Base-by-base conservation (phyloP, 257 asterid genomes). In the Paulownia fortunei region DNA sequence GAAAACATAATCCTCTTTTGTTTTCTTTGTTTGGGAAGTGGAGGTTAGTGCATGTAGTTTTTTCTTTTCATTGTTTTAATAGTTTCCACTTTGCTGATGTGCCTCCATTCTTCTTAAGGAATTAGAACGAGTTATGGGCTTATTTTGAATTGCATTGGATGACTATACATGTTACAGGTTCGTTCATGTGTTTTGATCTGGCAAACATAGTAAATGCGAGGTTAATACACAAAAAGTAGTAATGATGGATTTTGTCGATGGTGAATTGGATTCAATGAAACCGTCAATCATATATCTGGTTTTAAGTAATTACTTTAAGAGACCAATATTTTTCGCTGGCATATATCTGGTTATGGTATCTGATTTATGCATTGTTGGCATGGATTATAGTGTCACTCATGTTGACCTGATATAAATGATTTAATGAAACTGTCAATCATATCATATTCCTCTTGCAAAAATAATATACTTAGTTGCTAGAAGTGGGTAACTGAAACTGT, bases 381-480 rank as follows among this genome's bases (percentile, higher is more conserved):
- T 56, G 77, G 51, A 67, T 23, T 59, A 19, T 44, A 72, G 39
- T 54, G 56, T 18, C 34, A 6, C 23, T 44, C 12, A 21, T 52
- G 69, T 37, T 73, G 37, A 21, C 36, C 62, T 74, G 34, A 46
- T 32, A 21, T 23, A 36, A n/a, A 13, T 76, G 39, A 3, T 52
- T n/a, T 56, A 72, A 12, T 56, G 65, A 9, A 24, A 59, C 51
- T n/a, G 19, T 34, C 19, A 11, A 59, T 26, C 64, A 15, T 9
- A 15, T 80, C 67, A 41, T 59, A 18, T 51, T 46, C 37, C 64
- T 69, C 54, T 9, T 68, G 79, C 52, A 56, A 59, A 51, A 42
- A 49, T 37, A 36, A 34, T 74, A 55, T 66, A 60, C 18, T 16
- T 42, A 5, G 71, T 67, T 42, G 30, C 61, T 49, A n/a, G 65